These are phyloP conservation scores for Phaffomyces thermotolerans DNA, from an alignment of 805 yeast genomes.

Conservation along the genomic window DNA sequence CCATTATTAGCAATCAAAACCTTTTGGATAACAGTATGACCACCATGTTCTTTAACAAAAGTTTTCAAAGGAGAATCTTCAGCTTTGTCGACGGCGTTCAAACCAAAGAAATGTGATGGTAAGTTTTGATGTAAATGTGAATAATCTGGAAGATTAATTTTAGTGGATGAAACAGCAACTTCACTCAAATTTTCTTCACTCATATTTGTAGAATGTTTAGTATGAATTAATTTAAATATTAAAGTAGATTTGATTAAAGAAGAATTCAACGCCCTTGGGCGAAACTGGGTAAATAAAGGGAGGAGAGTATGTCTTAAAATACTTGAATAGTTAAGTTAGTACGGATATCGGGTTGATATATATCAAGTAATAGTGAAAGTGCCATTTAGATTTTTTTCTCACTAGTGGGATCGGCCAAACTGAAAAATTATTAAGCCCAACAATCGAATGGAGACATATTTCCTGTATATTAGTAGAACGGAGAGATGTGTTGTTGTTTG, in stretches of 20 bases:
- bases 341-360: not conserved
- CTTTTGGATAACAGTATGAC: conserved; percentile 89
- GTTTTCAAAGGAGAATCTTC: conserved; percentile 74
- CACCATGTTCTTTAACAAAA: conserved; percentile 78
- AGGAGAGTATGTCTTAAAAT: conserved; percentile 7
- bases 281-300: conserved; percentile 4
- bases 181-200: conserved; percentile 36
- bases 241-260: not conserved
- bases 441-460: too few species aligned
- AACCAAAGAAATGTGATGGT: conserved; percentile 75
- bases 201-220: conserved; percentile 19
- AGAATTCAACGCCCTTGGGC: conserved; percentile 7
- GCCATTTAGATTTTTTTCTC: not conserved
- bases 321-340: conserved; percentile 1
- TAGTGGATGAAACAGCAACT: conserved; percentile 23
- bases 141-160: conserved; percentile 26
- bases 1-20: conserved; percentile 96
- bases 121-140: conserved; percentile 34
- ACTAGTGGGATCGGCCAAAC: too few species aligned
- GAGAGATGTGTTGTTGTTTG: too few species aligned
- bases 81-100: conserved; percentile 68
- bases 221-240: not conserved
- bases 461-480: too few species aligned
- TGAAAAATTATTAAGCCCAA: too few species aligned
- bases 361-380: not conserved